Percentiles rank a stretch among this genome's conserved stretches.
phyloP scores from a whole-genome alignment of 768 basidiomycete genomes.

The Leccinum sublutescens region DNA sequence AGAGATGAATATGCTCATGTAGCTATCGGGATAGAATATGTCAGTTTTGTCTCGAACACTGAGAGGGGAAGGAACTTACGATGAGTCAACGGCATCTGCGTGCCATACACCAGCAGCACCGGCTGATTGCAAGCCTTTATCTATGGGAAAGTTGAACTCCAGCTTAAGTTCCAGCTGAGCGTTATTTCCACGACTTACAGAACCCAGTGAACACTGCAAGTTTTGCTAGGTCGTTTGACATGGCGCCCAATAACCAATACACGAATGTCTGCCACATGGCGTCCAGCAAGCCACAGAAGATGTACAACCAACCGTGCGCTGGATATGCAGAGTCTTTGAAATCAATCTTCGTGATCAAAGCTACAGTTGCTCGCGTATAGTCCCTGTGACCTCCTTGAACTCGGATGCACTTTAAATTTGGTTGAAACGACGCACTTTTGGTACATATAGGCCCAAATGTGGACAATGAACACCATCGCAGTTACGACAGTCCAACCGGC shows the following conservation, averaged over 20 bases:
- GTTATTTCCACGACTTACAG: slow-evolving; percentile 48
- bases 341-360: slow-evolving; percentile 50
- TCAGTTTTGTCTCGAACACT: not conserved
- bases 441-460: slow-evolving; percentile 76
- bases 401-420: not conserved
- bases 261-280: slow-evolving; percentile 84
- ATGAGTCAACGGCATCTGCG: slow-evolving; percentile 57
- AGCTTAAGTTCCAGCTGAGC: not conserved
- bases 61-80: slow-evolving; percentile 44
- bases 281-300: slow-evolving; percentile 74
- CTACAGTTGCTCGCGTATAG: slow-evolving; percentile 57
- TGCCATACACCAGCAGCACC: slow-evolving; percentile 74
- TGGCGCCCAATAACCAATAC: slow-evolving; percentile 83
- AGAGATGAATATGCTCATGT: slow-evolving; percentile 70
- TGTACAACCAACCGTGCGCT: slow-evolving; percentile 58
- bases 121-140: slow-evolving; percentile 75
- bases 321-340: slow-evolving; percentile 55
- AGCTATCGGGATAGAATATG: slow-evolving; percentile 31
- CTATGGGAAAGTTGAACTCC: slow-evolving; percentile 30
- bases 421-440: slow-evolving; percentile 49
- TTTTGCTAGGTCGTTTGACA: slow-evolving; percentile 80
- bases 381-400: slow-evolving; percentile 31
- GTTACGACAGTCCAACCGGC: slow-evolving; percentile 64
- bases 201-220: slow-evolving; percentile 78
- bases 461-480: slow-evolving; percentile 62